Conservation (phyloP, 1,284 basidiomycete species). For the Melampsora larici-populina region DNA sequence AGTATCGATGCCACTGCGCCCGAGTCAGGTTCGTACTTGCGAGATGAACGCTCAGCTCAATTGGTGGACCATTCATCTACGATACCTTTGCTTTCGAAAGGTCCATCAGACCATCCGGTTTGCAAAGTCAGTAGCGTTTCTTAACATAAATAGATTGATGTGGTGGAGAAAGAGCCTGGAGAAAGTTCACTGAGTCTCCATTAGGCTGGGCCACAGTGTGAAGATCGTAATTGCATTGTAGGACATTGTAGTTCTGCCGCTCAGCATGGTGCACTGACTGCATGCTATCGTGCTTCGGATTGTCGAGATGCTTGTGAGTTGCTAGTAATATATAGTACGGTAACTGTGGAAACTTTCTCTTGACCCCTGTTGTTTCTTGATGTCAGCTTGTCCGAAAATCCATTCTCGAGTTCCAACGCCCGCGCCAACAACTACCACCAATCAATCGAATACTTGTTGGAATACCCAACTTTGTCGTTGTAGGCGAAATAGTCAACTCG, state of each 20-base stretch:
- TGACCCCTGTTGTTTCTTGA: not conserved
- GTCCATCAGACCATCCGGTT: not conserved
- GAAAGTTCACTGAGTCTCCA: not conserved
- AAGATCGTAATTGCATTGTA: not conserved
- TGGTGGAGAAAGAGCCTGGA: not conserved
- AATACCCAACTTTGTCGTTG: not conserved
- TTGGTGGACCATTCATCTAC: not conserved
- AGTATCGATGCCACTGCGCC: not conserved
- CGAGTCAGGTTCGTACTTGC: not conserved
- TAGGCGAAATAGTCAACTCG: not conserved
- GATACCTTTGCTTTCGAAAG: not conserved
- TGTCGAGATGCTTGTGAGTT: not conserved
- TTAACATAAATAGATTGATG: not conserved
- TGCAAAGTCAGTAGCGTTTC: constrained; percentile 9
- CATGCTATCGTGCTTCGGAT: not conserved
- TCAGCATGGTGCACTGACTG: not conserved
- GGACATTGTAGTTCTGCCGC: constrained; percentile 1
- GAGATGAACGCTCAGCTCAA: not conserved
- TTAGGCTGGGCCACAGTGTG: not conserved
- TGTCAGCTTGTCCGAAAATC: not conserved
- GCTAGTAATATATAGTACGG: not conserved
- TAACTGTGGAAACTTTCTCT: too few species aligned
- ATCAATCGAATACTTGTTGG: not conserved
- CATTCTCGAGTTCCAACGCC: constrained; percentile 5
- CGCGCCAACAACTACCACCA: not conserved